Evolutionary conservation across 805 yeast species (phyloP), one percentile per base, ranked within the genome.

Genomic region (Yarrowia deformans): DNA sequence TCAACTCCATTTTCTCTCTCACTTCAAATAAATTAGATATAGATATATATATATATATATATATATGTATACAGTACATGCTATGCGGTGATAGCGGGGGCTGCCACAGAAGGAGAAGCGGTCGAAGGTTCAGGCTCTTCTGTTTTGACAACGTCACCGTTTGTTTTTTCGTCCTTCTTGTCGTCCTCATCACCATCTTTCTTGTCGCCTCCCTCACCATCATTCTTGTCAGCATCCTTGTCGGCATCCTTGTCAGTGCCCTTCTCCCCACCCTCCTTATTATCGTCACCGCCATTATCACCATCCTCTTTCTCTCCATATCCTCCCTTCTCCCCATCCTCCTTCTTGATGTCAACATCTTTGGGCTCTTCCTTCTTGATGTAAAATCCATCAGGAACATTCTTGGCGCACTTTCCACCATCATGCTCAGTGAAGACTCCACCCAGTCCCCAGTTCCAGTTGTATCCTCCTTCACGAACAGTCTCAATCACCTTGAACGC

Each of bases 361-460:
- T 54, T 54, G 6, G 45, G 5, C 32, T 56, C 64, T 50, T 43
- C 64, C 29, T 80, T 86, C 52, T 60, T 60, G 16, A 60, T 34
- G 52, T 43, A 60, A 77, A 93, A 93, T 8, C 96, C 96, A 67
- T 88, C 90, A 1, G 97, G 97, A 13, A 92, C 97, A 8, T 97
- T 97, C 71, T 84, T 84, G 0, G 97, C 97, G 70, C 71, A 79
- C 63, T 71, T 78, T 71, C 73, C 82, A 77, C 72, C 84, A 64
- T 76, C 81, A 45, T 60, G 66, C 14, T 63, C 68, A 1, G 68
- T 63, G 81, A 77, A 88, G 81, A 73, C 79, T 5, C 82, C 82
- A 8, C 82, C 83, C n/a, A 80, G 72, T 49, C 75, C 79, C 66
- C 81, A 78, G 73, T 81, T 81, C 90, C 90, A 87, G 1, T 84